Evolutionary conservation across 768 basidiomycete species (phyloP).

Genomic region (Lentinula aciculospora): DNA sequence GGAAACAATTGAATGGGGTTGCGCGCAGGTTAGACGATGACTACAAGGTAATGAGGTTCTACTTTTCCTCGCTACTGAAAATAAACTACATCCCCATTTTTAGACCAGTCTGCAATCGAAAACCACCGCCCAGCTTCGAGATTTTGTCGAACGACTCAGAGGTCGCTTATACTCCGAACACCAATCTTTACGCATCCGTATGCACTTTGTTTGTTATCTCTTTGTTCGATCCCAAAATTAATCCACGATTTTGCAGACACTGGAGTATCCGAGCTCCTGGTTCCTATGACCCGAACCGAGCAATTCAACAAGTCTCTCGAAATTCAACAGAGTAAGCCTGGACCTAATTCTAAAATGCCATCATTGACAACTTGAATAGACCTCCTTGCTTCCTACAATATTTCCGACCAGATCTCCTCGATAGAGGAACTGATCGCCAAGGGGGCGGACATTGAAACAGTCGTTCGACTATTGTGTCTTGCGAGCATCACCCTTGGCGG

Average conservation of each 20-base stretch:
- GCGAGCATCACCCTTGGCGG: conserved; percentile 82
- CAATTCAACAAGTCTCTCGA: conserved; percentile 89
- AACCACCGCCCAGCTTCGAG: conserved; percentile 85
- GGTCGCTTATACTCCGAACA: conserved; percentile 92
- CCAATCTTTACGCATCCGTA: conserved; percentile 83
- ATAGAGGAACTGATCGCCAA: conserved; percentile 91
- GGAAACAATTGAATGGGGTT: conserved; percentile 70
- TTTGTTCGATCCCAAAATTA: background rate
- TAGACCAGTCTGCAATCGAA: conserved; percentile 83
- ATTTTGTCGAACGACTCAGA: conserved; percentile 86
- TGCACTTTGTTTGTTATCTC: conserved; percentile 23
- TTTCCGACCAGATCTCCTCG: conserved; percentile 68
- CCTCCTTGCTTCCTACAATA: conserved; percentile 89
- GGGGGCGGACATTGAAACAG: conserved; percentile 73
- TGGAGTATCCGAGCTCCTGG: conserved; percentile 86
- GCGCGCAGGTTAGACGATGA: conserved; percentile 87
- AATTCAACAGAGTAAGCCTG: conserved; percentile 83
- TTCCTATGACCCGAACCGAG: conserved; percentile 79
- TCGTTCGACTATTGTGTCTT: conserved; percentile 80
- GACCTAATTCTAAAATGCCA: background rate
- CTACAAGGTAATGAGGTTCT: conserved; percentile 58
- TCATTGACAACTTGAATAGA: conserved; percentile 39
- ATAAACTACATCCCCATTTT: background rate
- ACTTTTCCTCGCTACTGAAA: background rate
- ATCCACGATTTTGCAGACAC: conserved; percentile 56